Evolutionary conservation across 768 basidiomycete species (phyloP).

Genomic region (Strobilomyces confusus): DNA sequence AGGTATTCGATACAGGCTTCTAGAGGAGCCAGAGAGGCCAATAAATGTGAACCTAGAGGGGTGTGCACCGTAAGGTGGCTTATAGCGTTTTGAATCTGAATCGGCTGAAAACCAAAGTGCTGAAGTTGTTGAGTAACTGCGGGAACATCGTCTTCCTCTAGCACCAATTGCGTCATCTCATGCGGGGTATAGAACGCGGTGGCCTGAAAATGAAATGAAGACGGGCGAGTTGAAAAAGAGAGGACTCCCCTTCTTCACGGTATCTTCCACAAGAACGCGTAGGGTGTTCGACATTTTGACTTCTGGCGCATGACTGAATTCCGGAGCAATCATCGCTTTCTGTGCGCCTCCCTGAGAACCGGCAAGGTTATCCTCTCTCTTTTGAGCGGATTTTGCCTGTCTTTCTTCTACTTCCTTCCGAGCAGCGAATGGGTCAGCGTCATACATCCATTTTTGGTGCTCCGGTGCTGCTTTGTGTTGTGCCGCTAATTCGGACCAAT

Average conservation of each 20-base stretch:
- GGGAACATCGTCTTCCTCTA: constrained; percentile 41
- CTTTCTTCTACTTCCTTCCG: constrained; percentile 61
- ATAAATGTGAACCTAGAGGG: constrained; percentile 55
- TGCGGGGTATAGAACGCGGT: constrained; percentile 45
- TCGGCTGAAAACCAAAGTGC: constrained; percentile 60
- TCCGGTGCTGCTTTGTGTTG: constrained; percentile 67
- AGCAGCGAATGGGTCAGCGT: constrained; percentile 82
- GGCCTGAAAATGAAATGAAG: constrained; percentile 35
- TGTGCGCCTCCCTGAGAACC: constrained; percentile 14
- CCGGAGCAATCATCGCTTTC: constrained; percentile 23
- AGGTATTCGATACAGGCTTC: constrained; percentile 85
- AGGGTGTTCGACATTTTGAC: constrained; percentile 78
- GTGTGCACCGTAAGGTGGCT: constrained; percentile 58
- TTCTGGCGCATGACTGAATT: constrained; percentile 56
- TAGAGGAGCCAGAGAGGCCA: constrained; percentile 55
- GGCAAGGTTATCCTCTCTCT: constrained; percentile 34
- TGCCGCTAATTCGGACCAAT: constrained; percentile 73
- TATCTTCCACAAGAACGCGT: constrained; percentile 76
- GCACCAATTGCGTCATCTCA: constrained; percentile 31
- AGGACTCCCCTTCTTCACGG: constrained; percentile 62
- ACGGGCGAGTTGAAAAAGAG: not conserved
- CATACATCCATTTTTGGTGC: constrained; percentile 83
- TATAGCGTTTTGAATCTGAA: constrained; percentile 49
- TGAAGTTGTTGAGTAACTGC: constrained; percentile 52
- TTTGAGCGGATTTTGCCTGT: constrained; percentile 53